Percentiles rank a stretch among this genome's conserved stretches.
Evolutionary conservation across 768 basidiomycete species (phyloP).

Genomic region (Lyophyllum shimeji): DNA sequence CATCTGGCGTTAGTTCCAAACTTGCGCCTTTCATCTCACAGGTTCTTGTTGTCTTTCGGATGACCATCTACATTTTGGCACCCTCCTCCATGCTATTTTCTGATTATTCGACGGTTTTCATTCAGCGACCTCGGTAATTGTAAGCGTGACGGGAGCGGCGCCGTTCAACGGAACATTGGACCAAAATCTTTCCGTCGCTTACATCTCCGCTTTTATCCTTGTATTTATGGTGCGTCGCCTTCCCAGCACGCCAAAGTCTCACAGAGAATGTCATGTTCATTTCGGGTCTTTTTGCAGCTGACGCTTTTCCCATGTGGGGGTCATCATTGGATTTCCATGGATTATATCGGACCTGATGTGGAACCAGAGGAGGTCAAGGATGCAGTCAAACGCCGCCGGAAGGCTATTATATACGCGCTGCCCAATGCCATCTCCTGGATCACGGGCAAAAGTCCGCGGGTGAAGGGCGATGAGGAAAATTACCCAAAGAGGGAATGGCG

Average conservation of each 20-base stretch:
- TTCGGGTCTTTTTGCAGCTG: conserved; percentile 33
- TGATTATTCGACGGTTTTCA: background rate
- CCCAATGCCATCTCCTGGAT: conserved; percentile 13
- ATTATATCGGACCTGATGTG: conserved; percentile 65
- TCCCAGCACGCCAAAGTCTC: background rate
- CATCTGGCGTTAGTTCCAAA: too few species aligned
- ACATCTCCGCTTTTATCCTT: conserved; percentile 60
- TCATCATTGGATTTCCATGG: conserved; percentile 52
- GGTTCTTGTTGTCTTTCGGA: background rate
- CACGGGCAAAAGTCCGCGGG: background rate
- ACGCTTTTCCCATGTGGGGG: conserved; percentile 68
- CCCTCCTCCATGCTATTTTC: background rate
- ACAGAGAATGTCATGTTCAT: background rate
- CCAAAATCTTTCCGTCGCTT: conserved; percentile 63
- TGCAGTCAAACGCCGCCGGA: conserved; percentile 37
- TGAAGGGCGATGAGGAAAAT: background rate
- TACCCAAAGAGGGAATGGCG: background rate
- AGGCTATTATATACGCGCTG: conserved; percentile 19
- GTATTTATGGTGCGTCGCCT: conserved; percentile 52
- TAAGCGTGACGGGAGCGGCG: conserved; percentile 57
- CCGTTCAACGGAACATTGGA: conserved; percentile 64
- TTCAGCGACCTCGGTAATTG: conserved; percentile 62
- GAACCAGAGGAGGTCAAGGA: conserved; percentile 55
- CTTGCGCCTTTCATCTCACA: background rate
- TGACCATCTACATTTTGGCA: background rate